Percentiles rank a stretch among this genome's conserved stretches.
phyloP scores from a whole-genome alignment of 768 basidiomycete genomes.

The Saitozyma sp. region DNA sequence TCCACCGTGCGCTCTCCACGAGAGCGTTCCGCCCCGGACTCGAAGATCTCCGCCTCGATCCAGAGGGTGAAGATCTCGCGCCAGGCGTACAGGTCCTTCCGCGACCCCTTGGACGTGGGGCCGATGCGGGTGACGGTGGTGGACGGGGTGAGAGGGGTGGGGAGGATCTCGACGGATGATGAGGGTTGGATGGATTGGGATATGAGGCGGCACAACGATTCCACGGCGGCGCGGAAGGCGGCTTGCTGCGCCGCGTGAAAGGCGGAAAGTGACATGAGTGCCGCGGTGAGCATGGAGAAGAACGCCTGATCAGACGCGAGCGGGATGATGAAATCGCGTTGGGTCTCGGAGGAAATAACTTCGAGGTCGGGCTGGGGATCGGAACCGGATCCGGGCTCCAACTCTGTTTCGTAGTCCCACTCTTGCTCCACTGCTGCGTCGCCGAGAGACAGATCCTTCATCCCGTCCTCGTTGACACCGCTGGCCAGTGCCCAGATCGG shows the following conservation, averaged over 20 bases:
- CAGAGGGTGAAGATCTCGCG: conserved; percentile 86
- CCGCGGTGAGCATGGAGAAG: conserved; percentile 67
- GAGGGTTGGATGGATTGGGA: conserved; percentile 45
- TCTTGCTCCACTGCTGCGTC: conserved; percentile 10
- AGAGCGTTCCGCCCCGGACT: conserved; percentile 64
- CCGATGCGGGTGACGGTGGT: conserved; percentile 42
- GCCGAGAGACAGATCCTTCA: conserved; percentile 32
- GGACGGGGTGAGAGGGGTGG: conserved; percentile 23
- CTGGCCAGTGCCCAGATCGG: conserved; percentile 50
- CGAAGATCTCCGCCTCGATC: conserved; percentile 81
- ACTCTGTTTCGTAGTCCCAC: not conserved
- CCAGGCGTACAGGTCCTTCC: conserved; percentile 79
- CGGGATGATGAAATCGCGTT: conserved; percentile 69
- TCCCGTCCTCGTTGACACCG: conserved; percentile 23
- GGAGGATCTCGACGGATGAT: conserved; percentile 11
- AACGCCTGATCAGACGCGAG: conserved; percentile 78
- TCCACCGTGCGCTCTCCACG: conserved; percentile 69
- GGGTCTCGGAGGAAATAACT: conserved; percentile 47
- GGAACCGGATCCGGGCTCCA: not conserved
- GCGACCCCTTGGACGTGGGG: conserved; percentile 26
- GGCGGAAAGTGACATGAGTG: conserved; percentile 59
- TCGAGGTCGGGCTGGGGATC: not conserved
- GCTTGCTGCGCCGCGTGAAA: conserved; percentile 58
- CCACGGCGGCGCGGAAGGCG: conserved; percentile 58
- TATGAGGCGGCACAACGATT: conserved; percentile 56